Evolutionary conservation across 768 basidiomycete species (phyloP).

Genomic region (Lepiota venenata): DNA sequence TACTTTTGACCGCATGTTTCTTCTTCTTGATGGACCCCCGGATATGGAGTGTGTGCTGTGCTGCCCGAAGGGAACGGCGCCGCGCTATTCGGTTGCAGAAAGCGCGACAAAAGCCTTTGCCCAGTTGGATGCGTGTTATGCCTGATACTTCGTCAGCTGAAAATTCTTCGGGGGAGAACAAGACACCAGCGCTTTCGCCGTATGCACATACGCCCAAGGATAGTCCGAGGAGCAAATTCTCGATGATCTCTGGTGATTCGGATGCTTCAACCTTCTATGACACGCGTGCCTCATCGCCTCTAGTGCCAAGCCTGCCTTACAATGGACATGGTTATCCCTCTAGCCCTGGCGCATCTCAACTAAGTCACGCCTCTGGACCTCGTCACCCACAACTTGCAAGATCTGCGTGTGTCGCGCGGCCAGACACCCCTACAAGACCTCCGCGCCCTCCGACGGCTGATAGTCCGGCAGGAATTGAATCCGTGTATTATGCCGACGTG

Average conservation of each 20-base stretch:
- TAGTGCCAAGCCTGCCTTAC: background rate
- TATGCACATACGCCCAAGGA: background rate
- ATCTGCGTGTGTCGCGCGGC: background rate
- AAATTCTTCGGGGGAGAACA: background rate
- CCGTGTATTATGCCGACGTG: constrained; percentile 6
- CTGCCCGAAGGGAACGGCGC: background rate
- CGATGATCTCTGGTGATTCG: constrained; percentile 9
- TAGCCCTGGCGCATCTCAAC: background rate
- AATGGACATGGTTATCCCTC: background rate
- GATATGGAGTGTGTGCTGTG: background rate
- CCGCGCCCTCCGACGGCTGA: constrained; percentile 14
- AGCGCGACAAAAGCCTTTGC: background rate
- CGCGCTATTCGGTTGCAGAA: background rate
- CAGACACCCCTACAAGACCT: constrained; percentile 9
- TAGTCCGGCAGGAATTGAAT: constrained; percentile 12
- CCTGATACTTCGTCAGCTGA: background rate
- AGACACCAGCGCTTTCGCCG: background rate
- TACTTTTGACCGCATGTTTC: background rate
- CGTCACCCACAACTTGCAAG: background rate
- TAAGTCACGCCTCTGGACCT: background rate
- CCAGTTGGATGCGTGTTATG: background rate
- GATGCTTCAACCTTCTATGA: constrained; percentile 1
- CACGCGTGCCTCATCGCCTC: constrained; percentile 5
- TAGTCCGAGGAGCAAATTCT: constrained; percentile 11
- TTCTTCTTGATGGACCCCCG: constrained; percentile 7